Percentiles rank a stretch among this genome's conserved stretches.
These are phyloP conservation scores for Paramecium caudatum DNA, from an alignment of 73 alveolate species.

Conservation along the genomic window DNA sequence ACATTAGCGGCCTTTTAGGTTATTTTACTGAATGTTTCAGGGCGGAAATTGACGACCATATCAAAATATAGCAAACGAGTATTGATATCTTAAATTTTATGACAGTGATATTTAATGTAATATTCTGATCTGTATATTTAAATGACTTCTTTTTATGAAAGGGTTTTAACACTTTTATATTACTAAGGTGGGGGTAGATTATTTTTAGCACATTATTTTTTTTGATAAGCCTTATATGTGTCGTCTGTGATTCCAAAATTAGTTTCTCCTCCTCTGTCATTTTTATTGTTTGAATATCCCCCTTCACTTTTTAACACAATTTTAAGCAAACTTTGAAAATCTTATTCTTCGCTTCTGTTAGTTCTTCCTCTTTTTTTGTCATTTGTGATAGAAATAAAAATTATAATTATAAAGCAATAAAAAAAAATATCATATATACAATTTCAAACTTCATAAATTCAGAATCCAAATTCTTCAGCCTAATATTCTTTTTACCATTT, in stretches of 20 bases:
- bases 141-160: background rate
- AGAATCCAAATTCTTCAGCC: no score
- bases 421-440: no score
- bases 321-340: no score
- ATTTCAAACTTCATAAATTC: no score
- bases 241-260: background rate
- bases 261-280: constrained; percentile 5
- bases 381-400: no score
- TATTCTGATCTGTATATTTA: background rate
- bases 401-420: no score
- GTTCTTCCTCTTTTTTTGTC: no score
- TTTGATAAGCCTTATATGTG: background rate
- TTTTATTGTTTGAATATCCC: background rate
- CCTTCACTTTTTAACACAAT: constrained; percentile 33
- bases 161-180: no score
- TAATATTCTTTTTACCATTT: no score
- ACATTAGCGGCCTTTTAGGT: background rate
- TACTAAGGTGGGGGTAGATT: background rate
- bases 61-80: background rate
- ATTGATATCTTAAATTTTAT: background rate
- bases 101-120: background rate
- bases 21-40: background rate
- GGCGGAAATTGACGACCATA: background rate
- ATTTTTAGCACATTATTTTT: background rate
- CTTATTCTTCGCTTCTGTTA: no score